phyloP scores from a whole-genome alignment of 78 protist genomes.

The Creolimax fragrantissima region DNA sequence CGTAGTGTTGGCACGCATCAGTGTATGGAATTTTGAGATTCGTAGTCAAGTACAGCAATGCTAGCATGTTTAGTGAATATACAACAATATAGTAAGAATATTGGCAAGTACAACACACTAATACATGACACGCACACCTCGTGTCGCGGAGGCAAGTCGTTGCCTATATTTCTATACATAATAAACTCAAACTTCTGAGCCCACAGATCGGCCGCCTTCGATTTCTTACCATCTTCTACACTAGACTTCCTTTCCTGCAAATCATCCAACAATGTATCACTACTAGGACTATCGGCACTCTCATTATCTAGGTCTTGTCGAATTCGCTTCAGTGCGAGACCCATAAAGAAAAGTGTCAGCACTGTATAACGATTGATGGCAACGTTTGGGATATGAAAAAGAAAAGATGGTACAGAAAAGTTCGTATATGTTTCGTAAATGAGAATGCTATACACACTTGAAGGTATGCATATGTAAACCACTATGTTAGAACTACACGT shows the following conservation, averaged over 20 bases:
- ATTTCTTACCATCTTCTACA: not conserved
- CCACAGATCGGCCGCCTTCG: not conserved
- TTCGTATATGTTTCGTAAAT: not conserved
- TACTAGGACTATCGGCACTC: too few relatives aligned
- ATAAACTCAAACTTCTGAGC: not conserved
- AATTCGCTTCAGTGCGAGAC: not conserved
- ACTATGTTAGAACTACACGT: not conserved
- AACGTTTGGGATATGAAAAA: not conserved
- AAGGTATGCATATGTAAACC: not conserved
- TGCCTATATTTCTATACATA: constrained; percentile 8
- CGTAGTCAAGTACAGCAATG: not conserved
- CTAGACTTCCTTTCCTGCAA: not conserved
- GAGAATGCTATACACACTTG: not conserved
- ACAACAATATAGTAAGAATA: not conserved
- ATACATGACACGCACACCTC: not conserved
- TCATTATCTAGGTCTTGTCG: too few relatives aligned
- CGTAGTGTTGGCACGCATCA: too few relatives aligned
- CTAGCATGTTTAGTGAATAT: not conserved
- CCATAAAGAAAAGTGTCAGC: not conserved
- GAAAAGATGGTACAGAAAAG: not conserved
- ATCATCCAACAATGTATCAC: not conserved
- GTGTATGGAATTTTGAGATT: too few relatives aligned
- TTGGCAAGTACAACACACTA: not conserved
- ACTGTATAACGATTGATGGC: too few relatives aligned
- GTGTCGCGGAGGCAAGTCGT: constrained; percentile 27